These are phyloP conservation scores for Hypoxylon subgilvum DNA, from an alignment of 495 filamentous ascomycete species.

Conservation along the genomic window DNA sequence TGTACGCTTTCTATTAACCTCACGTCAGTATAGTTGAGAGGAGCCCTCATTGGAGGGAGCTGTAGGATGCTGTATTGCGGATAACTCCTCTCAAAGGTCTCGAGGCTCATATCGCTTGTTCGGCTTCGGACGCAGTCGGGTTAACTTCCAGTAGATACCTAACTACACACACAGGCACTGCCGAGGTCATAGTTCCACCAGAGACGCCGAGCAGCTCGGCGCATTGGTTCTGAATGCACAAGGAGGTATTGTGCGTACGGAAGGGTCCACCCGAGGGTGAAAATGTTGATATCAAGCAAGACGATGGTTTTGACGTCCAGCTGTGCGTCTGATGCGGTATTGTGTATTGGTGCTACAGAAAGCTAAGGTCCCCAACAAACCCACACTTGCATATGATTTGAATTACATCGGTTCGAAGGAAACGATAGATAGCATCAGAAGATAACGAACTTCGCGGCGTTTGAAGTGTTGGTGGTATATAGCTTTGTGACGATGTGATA, in stretches of 20 bases:
- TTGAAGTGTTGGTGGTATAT: slow-evolving; percentile 7
- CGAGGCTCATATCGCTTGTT: slow-evolving; percentile 13
- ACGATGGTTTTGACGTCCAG: slow-evolving; percentile 60
- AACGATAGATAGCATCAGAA: not conserved
- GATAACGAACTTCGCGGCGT: slow-evolving; percentile 4
- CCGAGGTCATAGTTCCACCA: not conserved
- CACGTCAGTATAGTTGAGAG: slow-evolving; percentile 45
- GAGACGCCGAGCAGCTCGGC: slow-evolving; percentile 17
- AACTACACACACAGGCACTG: not conserved
- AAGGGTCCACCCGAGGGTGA: slow-evolving; percentile 47
- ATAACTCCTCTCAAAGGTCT: slow-evolving; percentile 38
- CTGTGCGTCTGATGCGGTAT: slow-evolving; percentile 60
- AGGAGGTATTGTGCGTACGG: slow-evolving; percentile 62
- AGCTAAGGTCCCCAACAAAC: slow-evolving; percentile 61
- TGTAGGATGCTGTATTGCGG: slow-evolving; percentile 55
- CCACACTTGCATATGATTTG: slow-evolving; percentile 59
- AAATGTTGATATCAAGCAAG: slow-evolving; percentile 51
- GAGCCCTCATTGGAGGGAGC: slow-evolving; percentile 46
- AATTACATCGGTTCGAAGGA: slow-evolving; percentile 55
- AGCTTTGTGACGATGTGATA: slow-evolving; percentile 6
- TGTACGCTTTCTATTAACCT: slow-evolving; percentile 43
- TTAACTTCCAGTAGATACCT: slow-evolving; percentile 1
- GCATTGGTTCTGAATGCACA: slow-evolving; percentile 60
- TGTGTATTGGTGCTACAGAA: slow-evolving; percentile 61
- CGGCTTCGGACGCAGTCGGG: slow-evolving; percentile 6